Conservation (phyloP, 1,139 yeast genomes). For the Zhuliangozyma blackwelliae region DNA sequence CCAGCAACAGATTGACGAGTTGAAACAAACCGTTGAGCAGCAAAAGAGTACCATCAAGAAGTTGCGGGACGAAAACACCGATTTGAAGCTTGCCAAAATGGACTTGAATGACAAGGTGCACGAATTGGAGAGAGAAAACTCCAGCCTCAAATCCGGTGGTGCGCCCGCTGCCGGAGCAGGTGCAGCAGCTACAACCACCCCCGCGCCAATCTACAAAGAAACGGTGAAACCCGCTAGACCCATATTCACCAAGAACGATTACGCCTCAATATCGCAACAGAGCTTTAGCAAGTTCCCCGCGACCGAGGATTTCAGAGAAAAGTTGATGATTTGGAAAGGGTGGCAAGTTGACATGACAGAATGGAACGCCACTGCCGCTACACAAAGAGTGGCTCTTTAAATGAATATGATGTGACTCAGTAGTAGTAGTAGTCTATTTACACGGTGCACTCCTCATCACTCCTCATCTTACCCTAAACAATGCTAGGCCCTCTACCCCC, state of each 20-base stretch:
- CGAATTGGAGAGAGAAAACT: slow-evolving; percentile 22
- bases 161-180: background rate
- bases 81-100: slow-evolving; percentile 40
- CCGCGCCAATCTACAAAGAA: background rate
- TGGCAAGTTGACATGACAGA: slow-evolving; percentile 85
- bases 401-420: background rate
- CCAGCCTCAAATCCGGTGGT: slow-evolving; percentile 11
- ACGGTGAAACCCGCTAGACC: slow-evolving; percentile 29
- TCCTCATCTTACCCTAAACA: slow-evolving; percentile 66
- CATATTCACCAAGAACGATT: slow-evolving; percentile 30
- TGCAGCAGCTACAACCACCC: slow-evolving; percentile 2
- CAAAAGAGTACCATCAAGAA: slow-evolving; percentile 36
- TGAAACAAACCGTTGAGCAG: slow-evolving; percentile 21
- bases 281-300: slow-evolving; percentile 16
- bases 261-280: slow-evolving; percentile 30
- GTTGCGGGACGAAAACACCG: slow-evolving; percentile 43
- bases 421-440: slow-evolving; percentile 3
- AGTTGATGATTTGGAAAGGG: slow-evolving; percentile 61
- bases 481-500: slow-evolving; percentile 69
- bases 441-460: background rate
- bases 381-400: slow-evolving; percentile 25
- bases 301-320: slow-evolving; percentile 38
- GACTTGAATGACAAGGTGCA: slow-evolving; percentile 38
- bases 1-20: slow-evolving; percentile 20
- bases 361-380: slow-evolving; percentile 48